Conservation (phyloP, 208 protist genomes). For the Leishmania amazonensis region DNA sequence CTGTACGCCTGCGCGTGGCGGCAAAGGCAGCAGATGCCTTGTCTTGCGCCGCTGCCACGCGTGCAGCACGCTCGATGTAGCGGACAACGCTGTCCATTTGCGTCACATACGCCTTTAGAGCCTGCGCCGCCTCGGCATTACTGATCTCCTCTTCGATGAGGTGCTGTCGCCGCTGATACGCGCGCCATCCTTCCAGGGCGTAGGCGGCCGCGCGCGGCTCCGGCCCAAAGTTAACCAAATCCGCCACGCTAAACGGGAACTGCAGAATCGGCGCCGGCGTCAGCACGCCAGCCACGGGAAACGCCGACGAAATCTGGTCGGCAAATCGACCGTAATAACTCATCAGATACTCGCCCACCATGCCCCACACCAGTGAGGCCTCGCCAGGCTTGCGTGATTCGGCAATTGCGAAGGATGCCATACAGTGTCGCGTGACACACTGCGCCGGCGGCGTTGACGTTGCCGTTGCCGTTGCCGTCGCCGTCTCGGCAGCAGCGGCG, state of each 20-base stretch:
- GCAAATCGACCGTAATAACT: conserved; percentile 71
- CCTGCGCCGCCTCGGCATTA: conserved; percentile 1
- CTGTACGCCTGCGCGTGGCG: not conserved
- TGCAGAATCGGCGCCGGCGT: conserved; percentile 26
- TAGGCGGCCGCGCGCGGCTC: conserved; percentile 31
- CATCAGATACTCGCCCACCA: conserved; percentile 73
- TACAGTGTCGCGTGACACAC: conserved; percentile 8
- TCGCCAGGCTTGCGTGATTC: conserved; percentile 22
- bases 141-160: conserved; percentile 8
- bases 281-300: conserved; percentile 38
- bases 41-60: not conserved
- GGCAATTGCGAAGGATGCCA: conserved; percentile 27
- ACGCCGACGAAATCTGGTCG: conserved; percentile 21
- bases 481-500: not conserved
- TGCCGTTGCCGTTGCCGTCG: not conserved
- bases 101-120: conserved; percentile 19
- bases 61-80: not conserved
- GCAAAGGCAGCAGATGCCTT: not conserved
- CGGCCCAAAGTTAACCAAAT: conserved; percentile 32
- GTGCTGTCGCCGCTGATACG: conserved; percentile 27
- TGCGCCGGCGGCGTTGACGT: not conserved
- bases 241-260: conserved; percentile 26
- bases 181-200: conserved; percentile 27
- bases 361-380: conserved; percentile 71
- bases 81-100: conserved; percentile 15